Evolutionary conservation across 257 asterid genomes (phyloP), one percentile per base, ranked within the genome.

Genomic region (Gentiana straminea): DNA sequence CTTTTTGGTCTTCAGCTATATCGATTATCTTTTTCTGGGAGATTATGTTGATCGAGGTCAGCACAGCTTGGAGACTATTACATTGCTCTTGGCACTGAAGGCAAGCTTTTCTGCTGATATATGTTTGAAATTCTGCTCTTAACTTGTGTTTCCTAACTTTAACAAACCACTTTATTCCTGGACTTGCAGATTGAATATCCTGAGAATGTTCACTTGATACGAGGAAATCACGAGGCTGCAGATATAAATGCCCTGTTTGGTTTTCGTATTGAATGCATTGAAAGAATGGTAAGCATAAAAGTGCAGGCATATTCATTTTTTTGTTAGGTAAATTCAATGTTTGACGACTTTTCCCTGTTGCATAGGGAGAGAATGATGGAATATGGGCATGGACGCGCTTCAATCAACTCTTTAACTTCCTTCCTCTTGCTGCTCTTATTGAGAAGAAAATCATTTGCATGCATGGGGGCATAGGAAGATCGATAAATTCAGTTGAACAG

Each of bases 11-110:
- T 76, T 73, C 95, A 92, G 99, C 48, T 92, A 92, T 66, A 92
- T 92, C 38, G 99, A 92, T 78, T 92, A 92, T 68, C 79, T 92
- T 64, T 92, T 92, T 64, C 90, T 92, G 68, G 99, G 99, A 64
- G 99, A 92, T 74, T 92, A 92, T 67, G 99, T 92, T 68, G 99
- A 92, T 76, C 95, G 99, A 63, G 99, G 99, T 47, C 99, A 92
- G 74, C 99, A 92, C 82, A 92, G 99, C 84, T 79, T 92, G 89
- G 99, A 92, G 78, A 92, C 99, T 69, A 92, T 92, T 66, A 88
- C 94, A 60, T 76, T 92, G 80, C 97, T 92, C 61, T 90, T 92
- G 61, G 99, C 99, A 64, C 81, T 92, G 13, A 92, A 92, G 94
- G 99, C 78, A 74, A 77, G 79, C 68, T 60, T 68, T 53, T 49